Conservation (phyloP, 345 rosid species). For the Dipteronia dyeriana region DNA sequence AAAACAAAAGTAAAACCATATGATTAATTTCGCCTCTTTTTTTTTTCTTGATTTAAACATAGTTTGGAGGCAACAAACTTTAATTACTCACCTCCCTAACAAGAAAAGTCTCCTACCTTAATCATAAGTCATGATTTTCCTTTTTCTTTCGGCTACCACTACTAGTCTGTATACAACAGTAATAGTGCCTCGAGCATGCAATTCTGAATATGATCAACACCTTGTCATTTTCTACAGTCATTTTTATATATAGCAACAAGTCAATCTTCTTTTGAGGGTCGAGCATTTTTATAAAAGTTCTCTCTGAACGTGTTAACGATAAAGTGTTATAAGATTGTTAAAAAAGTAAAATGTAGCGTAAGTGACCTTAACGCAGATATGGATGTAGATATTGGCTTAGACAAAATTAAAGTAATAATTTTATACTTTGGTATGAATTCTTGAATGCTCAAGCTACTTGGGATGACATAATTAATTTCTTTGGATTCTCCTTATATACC, state of each 20-base stretch:
- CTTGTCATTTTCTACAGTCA: constrained; percentile 16
- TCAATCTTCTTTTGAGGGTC: background rate
- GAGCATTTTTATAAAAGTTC: background rate
- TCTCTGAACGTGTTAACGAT: constrained; percentile 2
- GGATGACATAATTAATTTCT: background rate
- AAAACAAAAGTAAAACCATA: constrained; percentile 8
- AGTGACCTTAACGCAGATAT: too few species aligned
- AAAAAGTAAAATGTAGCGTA: too few species aligned
- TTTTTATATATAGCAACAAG: constrained; percentile 8
- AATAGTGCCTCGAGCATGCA: background rate
- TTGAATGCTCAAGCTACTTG: background rate
- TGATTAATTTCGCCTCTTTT: background rate
- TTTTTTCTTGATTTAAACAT: background rate
- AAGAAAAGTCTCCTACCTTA: constrained; percentile 32
- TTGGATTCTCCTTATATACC: constrained; percentile 7
- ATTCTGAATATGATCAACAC: constrained; percentile 3
- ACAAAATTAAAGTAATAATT: background rate
- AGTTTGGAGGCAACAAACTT: background rate
- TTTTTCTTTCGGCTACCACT: constrained; percentile 42
- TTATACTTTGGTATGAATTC: background rate
- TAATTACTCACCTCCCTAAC: constrained; percentile 22
- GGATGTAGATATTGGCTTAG: background rate
- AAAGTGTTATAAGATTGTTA: background rate
- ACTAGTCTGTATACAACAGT: background rate
- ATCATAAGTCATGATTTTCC: constrained; percentile 33